Evolutionary conservation across 257 asterid genomes (phyloP).

Genomic region (Anisodus tanguticus): DNA sequence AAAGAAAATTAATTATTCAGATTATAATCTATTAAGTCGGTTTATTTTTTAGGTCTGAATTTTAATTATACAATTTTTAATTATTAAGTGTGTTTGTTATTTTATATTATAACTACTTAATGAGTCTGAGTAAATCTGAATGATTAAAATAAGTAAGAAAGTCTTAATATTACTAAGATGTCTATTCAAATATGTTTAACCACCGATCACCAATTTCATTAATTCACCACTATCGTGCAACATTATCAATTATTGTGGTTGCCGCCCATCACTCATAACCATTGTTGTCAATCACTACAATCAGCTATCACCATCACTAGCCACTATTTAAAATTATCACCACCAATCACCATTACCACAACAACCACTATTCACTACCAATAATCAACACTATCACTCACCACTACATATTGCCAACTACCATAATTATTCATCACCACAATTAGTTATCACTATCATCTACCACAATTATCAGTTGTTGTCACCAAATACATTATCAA

Average conservation of each 20-base stretch:
- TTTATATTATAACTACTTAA: too few species aligned
- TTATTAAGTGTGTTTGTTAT: too few species aligned
- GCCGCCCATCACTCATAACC: not conserved
- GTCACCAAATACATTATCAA: not conserved
- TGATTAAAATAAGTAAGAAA: too few species aligned
- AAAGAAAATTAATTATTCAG: rapidly evolving
- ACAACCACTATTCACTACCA: not conserved
- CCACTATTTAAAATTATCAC: not conserved
- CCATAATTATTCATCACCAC: not conserved
- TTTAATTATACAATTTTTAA: too few species aligned
- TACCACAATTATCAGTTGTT: not conserved
- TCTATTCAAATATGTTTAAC: not conserved
- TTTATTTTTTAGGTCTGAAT: too few species aligned
- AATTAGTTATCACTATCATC: not conserved
- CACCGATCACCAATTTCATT: not conserved
- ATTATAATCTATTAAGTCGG: not conserved
- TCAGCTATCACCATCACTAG: not conserved
- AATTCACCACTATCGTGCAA: not conserved
- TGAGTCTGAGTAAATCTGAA: too few species aligned
- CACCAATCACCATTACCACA: not conserved
- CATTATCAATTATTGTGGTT: not conserved
- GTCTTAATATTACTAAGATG: not conserved
- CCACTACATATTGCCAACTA: not conserved
- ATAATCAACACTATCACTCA: not conserved
- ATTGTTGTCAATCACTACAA: not conserved